Conservation (phyloP, 73 alveolate genomes). For the Urostyla sp. region DNA sequence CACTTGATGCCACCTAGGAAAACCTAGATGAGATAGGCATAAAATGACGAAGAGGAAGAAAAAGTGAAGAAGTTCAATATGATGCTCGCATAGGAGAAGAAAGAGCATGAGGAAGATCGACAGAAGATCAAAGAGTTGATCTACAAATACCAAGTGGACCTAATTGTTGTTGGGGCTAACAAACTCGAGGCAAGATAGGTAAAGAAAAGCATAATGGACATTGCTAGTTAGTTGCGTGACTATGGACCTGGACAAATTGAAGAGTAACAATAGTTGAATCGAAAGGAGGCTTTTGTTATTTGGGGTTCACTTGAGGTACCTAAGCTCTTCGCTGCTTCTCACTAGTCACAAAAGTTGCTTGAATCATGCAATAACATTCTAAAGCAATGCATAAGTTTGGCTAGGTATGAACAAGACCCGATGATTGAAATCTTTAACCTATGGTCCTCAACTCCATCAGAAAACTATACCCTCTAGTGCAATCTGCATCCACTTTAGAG, state of each 20-base stretch:
- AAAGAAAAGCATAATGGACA: slow-evolving; percentile 4
- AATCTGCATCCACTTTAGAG: slow-evolving; percentile 64
- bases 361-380: slow-evolving; percentile 17
- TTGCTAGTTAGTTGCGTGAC: not conserved
- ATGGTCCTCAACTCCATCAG: slow-evolving; percentile 64
- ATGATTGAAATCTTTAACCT: slow-evolving; percentile 75
- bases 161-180: slow-evolving; percentile 81
- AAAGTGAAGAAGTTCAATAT: slow-evolving; percentile 25
- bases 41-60: slow-evolving; percentile 17
- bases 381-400: slow-evolving; percentile 64
- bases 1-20: slow-evolving; percentile 56
- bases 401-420: slow-evolving; percentile 67
- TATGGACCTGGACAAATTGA: slow-evolving; percentile 1
- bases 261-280: not conserved
- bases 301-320: slow-evolving; percentile 71
- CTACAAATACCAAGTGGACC: slow-evolving; percentile 67
- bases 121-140: slow-evolving; percentile 66
- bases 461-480: slow-evolving; percentile 59
- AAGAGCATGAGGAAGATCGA: slow-evolving; percentile 63
- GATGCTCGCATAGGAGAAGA: not conserved
- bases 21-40: not conserved
- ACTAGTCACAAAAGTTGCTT: slow-evolving; percentile 48
- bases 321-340: slow-evolving; percentile 77
- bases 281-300: slow-evolving; percentile 48
- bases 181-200: slow-evolving; percentile 55